phyloP scores from a whole-genome alignment of 2,329 filamentous ascomycete species.

The Didymella glomerata region DNA sequence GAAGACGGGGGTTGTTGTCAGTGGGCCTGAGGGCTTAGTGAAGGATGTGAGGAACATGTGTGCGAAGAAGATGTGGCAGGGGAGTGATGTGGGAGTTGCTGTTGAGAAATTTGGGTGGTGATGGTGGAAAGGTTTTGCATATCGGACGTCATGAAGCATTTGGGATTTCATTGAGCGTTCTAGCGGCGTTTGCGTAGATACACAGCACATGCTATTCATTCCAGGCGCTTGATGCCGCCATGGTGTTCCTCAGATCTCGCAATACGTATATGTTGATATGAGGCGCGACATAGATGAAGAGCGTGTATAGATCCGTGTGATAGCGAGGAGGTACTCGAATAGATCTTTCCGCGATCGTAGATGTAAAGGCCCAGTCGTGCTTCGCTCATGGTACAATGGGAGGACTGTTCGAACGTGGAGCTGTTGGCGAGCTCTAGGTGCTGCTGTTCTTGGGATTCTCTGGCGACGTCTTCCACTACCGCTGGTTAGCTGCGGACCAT shows the following conservation, averaged over 20 bases:
- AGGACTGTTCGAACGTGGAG: not conserved
- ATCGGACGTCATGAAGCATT: not conserved
- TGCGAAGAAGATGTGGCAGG: constrained; percentile 59
- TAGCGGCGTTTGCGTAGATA: constrained; percentile 5
- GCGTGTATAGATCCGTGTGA: not conserved
- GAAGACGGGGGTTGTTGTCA: constrained; percentile 64
- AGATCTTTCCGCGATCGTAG: not conserved
- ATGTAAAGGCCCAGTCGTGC: not conserved
- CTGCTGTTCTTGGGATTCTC: constrained; percentile 49
- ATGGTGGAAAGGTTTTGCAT: not conserved
- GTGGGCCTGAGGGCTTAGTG: constrained; percentile 70
- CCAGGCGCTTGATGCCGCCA: not conserved
- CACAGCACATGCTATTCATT: not conserved
- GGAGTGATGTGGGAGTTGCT: constrained; percentile 61
- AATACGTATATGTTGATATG: not conserved
- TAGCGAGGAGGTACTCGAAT: not conserved
- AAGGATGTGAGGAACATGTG: constrained; percentile 67
- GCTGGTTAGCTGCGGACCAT: constrained; percentile 9
- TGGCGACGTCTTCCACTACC: constrained; percentile 47
- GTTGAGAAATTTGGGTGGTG: constrained; percentile 75
- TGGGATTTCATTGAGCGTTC: constrained; percentile 8
- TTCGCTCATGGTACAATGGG: not conserved
- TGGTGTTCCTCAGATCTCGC: not conserved
- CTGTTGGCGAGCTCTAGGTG: not conserved
- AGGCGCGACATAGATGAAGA: not conserved